phyloP scores from a whole-genome alignment of 1,139 yeast species.

The Yamadazyma sp. region DNA sequence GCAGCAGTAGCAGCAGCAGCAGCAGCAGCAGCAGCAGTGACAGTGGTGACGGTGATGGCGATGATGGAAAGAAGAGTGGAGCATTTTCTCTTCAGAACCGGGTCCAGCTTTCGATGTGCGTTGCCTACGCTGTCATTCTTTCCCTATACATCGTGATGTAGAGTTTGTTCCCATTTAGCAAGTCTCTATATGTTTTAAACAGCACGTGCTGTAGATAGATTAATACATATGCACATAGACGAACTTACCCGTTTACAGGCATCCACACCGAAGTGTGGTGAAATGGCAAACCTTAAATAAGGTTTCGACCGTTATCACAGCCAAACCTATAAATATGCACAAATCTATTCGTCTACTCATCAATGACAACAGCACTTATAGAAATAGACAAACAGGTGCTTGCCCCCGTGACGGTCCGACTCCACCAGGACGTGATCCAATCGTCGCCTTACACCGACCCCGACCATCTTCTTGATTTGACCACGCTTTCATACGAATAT shows the following conservation, averaged over 20 bases:
- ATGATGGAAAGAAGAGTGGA: slow-evolving; percentile 8
- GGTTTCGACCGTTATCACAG: too few species aligned
- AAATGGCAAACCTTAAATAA: too few species aligned
- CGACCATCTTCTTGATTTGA: slow-evolving; percentile 24
- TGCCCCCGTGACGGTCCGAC: slow-evolving; percentile 5
- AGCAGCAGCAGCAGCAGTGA: slow-evolving; percentile 1
- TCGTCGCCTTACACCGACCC: slow-evolving; percentile 29
- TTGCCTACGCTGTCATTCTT: slow-evolving; percentile 6
- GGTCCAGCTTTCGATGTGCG: not conserved
- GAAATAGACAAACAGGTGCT: slow-evolving; percentile 12
- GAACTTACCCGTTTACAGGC: too few species aligned
- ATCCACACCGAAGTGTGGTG: too few species aligned
- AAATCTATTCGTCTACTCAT: too few species aligned
- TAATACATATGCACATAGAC: too few species aligned
- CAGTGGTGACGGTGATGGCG: slow-evolving; percentile 5
- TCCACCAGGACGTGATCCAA: slow-evolving; percentile 14
- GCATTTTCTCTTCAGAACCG: slow-evolving; percentile 4
- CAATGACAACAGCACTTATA: slow-evolving; percentile 15
- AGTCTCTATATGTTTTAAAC: too few species aligned
- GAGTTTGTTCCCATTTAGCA: too few species aligned
- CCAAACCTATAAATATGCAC: too few species aligned
- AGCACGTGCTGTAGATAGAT: too few species aligned
- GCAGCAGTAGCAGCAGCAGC: slow-evolving; percentile 1
- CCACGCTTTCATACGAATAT: slow-evolving; percentile 18
- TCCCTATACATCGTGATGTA: slow-evolving; percentile 6